Percentiles rank a stretch among this genome's conserved stretches.
These are phyloP conservation scores for Rhizopogon vinicolor DNA, from an alignment of 768 basidiomycete species.

Conservation along the genomic window DNA sequence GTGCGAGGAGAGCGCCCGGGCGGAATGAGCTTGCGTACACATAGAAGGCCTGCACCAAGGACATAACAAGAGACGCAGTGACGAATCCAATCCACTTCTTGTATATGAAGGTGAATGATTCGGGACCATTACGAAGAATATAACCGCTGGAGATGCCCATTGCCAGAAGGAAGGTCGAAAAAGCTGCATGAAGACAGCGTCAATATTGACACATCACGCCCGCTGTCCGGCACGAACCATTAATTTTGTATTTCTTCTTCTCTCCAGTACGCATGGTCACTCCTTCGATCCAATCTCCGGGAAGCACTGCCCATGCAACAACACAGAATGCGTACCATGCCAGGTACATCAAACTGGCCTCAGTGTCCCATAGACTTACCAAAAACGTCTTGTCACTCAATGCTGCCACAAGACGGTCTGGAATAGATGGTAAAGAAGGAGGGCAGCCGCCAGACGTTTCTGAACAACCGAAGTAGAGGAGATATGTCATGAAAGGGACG, in stretches of 20 bases:
- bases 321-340: slow-evolving; percentile 92
- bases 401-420: slow-evolving; percentile 40
- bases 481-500: slow-evolving; percentile 69
- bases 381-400: slow-evolving; percentile 57
- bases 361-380: slow-evolving; percentile 75
- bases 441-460: slow-evolving; percentile 69
- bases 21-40: slow-evolving; percentile 73
- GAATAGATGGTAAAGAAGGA: slow-evolving; percentile 39
- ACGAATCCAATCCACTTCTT: slow-evolving; percentile 88
- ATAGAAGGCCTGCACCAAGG: slow-evolving; percentile 64
- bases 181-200: slow-evolving; percentile 43
- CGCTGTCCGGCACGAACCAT: slow-evolving; percentile 52
- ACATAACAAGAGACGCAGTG: slow-evolving; percentile 79
- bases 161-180: slow-evolving; percentile 81
- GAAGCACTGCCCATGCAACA: slow-evolving; percentile 75
- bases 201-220: not conserved
- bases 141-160: slow-evolving; percentile 67
- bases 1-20: slow-evolving; percentile 67
- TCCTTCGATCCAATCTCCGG: slow-evolving; percentile 69
- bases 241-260: slow-evolving; percentile 87
- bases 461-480: slow-evolving; percentile 74
- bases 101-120: slow-evolving; percentile 85
- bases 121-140: slow-evolving; percentile 70
- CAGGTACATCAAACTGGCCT: slow-evolving; percentile 72
- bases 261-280: slow-evolving; percentile 67